These are phyloP conservation scores for Clavispora carvajalis DNA, from an alignment of 805 yeast genomes.

Conservation along the genomic window DNA sequence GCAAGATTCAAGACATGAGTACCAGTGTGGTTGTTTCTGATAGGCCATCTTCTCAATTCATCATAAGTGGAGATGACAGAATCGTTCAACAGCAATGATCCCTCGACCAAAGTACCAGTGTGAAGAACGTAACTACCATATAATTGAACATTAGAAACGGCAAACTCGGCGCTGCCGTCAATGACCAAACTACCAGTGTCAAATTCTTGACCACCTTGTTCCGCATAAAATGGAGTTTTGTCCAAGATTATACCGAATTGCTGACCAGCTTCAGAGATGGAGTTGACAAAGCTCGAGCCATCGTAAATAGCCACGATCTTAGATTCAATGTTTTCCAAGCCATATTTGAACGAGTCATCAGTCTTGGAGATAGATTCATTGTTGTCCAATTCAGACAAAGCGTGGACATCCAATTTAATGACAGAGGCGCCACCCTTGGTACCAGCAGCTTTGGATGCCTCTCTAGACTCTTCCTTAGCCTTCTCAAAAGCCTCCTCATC, in stretches of 20 bases:
- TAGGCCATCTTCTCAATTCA: constrained; percentile 91
- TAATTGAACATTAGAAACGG: constrained; percentile 84
- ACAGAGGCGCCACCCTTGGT: constrained; percentile 49
- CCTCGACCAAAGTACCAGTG: constrained; percentile 82
- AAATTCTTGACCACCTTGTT: constrained; percentile 98
- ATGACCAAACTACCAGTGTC: constrained; percentile 91
- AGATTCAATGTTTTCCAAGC: constrained; percentile 62
- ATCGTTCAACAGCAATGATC: constrained; percentile 62
- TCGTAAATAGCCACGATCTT: constrained; percentile 66
- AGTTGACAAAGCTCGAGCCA: constrained; percentile 55
- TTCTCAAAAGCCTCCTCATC: constrained; percentile 90
- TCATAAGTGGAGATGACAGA: constrained; percentile 81
- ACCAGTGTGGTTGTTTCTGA: constrained; percentile 97
- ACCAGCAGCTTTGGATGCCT: constrained; percentile 91
- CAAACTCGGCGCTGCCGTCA: constrained; percentile 83
- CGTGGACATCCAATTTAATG: constrained; percentile 87
- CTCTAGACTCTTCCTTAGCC: constrained; percentile 84
- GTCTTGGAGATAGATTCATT: constrained; percentile 67
- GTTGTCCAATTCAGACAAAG: constrained; percentile 64
- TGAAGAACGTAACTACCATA: constrained; percentile 96
- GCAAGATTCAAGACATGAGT: constrained; percentile 93
- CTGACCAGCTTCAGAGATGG: constrained; percentile 30
- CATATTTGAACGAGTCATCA: constrained; percentile 77
- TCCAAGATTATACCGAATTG: constrained; percentile 82
- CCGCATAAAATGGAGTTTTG: constrained; percentile 94